These are phyloP conservation scores for Nakazawaea sp. DNA, from an alignment of 805 yeast genomes.

Conservation along the genomic window DNA sequence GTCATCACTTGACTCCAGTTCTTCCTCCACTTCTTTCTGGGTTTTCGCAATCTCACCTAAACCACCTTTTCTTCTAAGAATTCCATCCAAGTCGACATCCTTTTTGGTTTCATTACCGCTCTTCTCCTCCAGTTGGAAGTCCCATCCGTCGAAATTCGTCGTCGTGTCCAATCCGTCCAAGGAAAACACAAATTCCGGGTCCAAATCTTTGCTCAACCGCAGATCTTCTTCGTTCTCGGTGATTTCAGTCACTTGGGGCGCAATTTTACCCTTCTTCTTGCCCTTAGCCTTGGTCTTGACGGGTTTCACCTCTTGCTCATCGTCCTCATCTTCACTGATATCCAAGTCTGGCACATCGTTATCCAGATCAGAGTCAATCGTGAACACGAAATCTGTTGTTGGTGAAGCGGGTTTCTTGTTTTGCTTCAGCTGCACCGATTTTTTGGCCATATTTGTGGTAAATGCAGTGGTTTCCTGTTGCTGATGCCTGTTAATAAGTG, in stretches of 20 bases:
- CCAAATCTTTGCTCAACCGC: slow-evolving; percentile 46
- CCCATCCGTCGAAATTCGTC: slow-evolving; percentile 70
- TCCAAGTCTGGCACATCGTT: slow-evolving; percentile 40
- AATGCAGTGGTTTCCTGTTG: too few species aligned
- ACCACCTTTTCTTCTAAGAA: slow-evolving; percentile 84
- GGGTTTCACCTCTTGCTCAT: slow-evolving; percentile 12
- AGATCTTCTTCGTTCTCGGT: slow-evolving; percentile 26
- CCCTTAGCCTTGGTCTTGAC: slow-evolving; percentile 12
- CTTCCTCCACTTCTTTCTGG: slow-evolving; percentile 29
- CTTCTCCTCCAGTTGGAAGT: slow-evolving; percentile 51
- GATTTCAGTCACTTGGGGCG: slow-evolving; percentile 17
- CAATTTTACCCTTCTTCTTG: slow-evolving; percentile 17
- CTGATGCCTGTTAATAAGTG: too few species aligned
- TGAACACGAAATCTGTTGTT: slow-evolving; percentile 55
- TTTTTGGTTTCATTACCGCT: slow-evolving; percentile 23
- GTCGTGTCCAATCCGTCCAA: slow-evolving; percentile 49
- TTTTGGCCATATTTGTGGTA: slow-evolving; percentile 4
- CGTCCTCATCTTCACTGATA: slow-evolving; percentile 36
- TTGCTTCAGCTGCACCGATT: background rate
- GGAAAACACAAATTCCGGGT: slow-evolving; percentile 69
- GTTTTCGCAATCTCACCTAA: slow-evolving; percentile 46
- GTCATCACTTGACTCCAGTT: slow-evolving; percentile 28
- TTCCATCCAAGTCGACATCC: slow-evolving; percentile 82
- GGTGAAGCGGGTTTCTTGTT: background rate
- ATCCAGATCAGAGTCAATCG: slow-evolving; percentile 44